These are phyloP conservation scores for Sabuloglossum arenarium DNA, from an alignment of 495 filamentous ascomycete genomes.

Conservation along the genomic window DNA sequence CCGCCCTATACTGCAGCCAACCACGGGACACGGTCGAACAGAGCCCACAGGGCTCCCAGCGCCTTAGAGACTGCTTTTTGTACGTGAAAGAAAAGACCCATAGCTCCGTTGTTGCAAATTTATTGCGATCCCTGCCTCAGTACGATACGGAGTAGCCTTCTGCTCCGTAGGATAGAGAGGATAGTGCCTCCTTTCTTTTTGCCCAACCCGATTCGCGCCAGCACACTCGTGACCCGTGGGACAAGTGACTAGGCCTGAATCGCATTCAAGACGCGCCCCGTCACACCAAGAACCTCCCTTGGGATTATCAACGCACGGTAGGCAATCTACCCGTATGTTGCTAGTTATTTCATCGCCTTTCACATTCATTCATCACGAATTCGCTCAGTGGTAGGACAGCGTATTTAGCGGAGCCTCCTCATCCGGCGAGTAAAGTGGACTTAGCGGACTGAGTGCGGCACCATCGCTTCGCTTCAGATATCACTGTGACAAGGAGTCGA, in stretches of 20 bases:
- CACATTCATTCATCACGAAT: not conserved
- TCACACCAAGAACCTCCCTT: not conserved
- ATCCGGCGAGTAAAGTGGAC: not conserved
- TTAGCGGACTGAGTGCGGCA: not conserved
- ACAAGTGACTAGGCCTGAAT: not conserved
- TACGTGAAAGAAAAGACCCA: not conserved
- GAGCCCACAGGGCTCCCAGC: no score
- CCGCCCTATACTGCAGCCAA: no score
- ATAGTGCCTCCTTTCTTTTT: not conserved
- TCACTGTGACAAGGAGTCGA: not conserved
- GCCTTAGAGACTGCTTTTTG: not conserved
- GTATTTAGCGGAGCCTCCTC: not conserved
- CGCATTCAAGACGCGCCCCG: not conserved
- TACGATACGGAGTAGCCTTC: not conserved
- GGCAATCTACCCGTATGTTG: not conserved
- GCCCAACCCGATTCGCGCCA: constrained; percentile 1
- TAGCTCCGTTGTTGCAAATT: not conserved
- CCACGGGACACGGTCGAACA: no score
- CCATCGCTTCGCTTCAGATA: constrained; percentile 1
- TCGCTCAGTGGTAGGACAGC: not conserved
- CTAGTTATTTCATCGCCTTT: not conserved
- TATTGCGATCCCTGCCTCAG: not conserved
- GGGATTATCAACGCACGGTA: not conserved
- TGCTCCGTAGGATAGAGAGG: not conserved
- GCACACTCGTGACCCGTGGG: constrained; percentile 2